Base-by-base conservation (phyloP, 441 rosid species). In the Codiaeum variegatum region DNA sequence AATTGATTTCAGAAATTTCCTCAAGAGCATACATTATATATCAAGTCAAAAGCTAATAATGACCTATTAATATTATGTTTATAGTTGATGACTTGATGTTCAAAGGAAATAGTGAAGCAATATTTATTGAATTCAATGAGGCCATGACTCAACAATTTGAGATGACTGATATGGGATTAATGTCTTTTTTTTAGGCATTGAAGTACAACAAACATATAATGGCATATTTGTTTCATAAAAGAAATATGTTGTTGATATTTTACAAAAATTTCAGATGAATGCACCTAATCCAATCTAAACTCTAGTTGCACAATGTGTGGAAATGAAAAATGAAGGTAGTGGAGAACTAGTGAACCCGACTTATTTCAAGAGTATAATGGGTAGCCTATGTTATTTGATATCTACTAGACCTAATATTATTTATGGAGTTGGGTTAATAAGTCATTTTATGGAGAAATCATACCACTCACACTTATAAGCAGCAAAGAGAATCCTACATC, bases 61-160 rank as follows among this genome's bases (percentile, higher is more conserved):
- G 40, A 68, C 2, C 9, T 52, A 0, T 9, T 68, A 5, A 51
- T 36, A 0, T 21, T 51, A 4, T 68, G 46, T 1, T 28, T 68
- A 5, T 68, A 52, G 62, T 68, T 19, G 72, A 68, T 68, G 46
- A 52, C 18, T 13, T 55, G 7, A 49, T 68, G 3, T 68, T 49
- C 0, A 32, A 18, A 0, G 12, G 72, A 0, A 46, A 10, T 32
- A 40, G 13, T 68, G 12, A 29, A 16, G 24, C 0, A 21, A 65
- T 65, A 34, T 21, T 49, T 68, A 47, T 29, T 5, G 44, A 47
- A 1, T 49, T 67, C 42, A 67, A 49, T 12, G 15, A 26, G 18
- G 0, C 12, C 6, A 68, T 51, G 51, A 38, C 19, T 23, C 4
- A 65, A 9, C 18, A 21, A 19, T 64, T 34, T 19, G 52, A 64